Evolutionary conservation across 768 basidiomycete species (phyloP), one percentile per base, ranked within the genome.

Genomic region (Agrocybe chaxingu): DNA sequence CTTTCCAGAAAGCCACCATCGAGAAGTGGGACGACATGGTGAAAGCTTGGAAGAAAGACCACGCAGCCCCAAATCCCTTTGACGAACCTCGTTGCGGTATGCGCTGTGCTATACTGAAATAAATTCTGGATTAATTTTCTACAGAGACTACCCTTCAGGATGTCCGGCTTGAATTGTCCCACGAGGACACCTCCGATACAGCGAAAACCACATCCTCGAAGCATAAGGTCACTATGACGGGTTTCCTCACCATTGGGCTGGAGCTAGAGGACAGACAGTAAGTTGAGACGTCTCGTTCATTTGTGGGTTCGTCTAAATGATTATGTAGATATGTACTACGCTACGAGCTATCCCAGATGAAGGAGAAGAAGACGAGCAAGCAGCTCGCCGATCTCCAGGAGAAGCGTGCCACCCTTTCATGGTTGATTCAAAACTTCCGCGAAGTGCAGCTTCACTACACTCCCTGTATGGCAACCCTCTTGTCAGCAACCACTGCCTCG

Each of bases 201-300:
- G 19, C n/a, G 1, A 12, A 16, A 38, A 46, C 35, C 11, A 3
- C 13, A 3, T 12, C 19, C 3, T 32, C 46, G 0, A 7, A 35
- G 10, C 44, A 48, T 10, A 45, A 50, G n/a, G 29, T 50, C 0
- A n/a, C 43, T 0, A 19, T 49, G 19, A 52, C 51, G 1, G n/a
- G 9, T 0, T 59, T 57, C 19, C 32, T 59, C 2, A 42, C 34
- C 5, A 54, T 29, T 2, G 55, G 41, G 2, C 47, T 59, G 1
- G 48, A 47, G 3, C 45, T 59, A 19, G 55, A 59, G 24, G 58
- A 57, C 8, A 13, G 44, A 12, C 58, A 59, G 58, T 59, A 35
- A 34, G 55, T 46, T 8, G 0, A 38, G 9, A 16, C 16, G 16
- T 16, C 16, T 16, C 16, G 16, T 16, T 18, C 8, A 13, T 13